A percentile compares a stretch with the other conserved stretches of the same genome.
These are phyloP conservation scores for Lunularia cruciata DNA, from an alignment of 225 moss, liverwort and hornwort genomes.

Conservation along the genomic window DNA sequence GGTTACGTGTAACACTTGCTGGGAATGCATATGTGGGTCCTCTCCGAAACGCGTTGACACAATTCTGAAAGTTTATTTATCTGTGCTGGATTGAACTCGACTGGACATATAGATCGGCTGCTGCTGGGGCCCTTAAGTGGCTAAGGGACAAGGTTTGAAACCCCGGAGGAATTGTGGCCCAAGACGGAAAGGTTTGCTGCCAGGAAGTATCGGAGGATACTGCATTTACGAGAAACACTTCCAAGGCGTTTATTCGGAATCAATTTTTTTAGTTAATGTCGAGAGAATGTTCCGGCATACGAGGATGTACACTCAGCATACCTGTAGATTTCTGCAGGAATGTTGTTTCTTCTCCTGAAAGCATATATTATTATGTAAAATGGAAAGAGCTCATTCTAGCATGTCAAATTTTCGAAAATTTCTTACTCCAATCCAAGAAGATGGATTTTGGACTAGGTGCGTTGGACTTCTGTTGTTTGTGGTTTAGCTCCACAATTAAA, in stretches of 20 bases:
- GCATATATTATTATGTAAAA: no score
- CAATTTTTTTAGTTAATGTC: conserved; percentile 12
- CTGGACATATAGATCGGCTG: conserved; percentile 46
- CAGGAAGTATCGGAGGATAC: conserved; percentile 9
- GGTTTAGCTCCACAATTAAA: no score
- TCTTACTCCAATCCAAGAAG: no score
- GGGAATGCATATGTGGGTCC: conserved; percentile 12
- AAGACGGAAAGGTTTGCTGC: background rate
- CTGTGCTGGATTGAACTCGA: conserved; percentile 33
- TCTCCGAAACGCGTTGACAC: conserved; percentile 11
- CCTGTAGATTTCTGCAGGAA: background rate
- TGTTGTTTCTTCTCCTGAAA: no score
- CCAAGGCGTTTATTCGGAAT: conserved; percentile 15
- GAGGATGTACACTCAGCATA: background rate
- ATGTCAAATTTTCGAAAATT: no score
- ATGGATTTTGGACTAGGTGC: no score
- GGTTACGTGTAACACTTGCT: background rate
- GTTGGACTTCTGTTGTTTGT: no score
- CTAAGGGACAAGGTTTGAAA: conserved; percentile 46
- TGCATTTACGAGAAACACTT: conserved; percentile 1
- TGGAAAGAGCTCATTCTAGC: no score
- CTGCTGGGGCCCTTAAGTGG: conserved; percentile 53
- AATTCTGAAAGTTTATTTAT: conserved; percentile 42
- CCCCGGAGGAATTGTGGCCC: background rate
- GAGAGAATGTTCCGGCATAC: background rate